A percentile compares a stretch with the other conserved stretches of the same genome.
Conservation (phyloP, 169 alveolate genomes). For the Blepharisma undulans region DNA sequence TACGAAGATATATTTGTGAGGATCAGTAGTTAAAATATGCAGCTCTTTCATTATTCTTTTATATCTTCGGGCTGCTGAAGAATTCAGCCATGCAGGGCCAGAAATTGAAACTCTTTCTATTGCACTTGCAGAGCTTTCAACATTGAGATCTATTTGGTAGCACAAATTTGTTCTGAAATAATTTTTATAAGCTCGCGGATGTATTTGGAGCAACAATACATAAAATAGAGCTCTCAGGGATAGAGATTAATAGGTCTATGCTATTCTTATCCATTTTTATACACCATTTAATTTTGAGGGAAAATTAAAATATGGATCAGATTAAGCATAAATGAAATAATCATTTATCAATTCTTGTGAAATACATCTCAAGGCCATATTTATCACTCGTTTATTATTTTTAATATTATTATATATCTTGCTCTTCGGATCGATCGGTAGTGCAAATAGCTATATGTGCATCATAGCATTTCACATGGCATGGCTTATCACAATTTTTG, state of each 20-base stretch:
- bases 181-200: neutral
- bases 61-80: too few species aligned
- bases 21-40: neutral
- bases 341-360: neutral
- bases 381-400: too few species aligned
- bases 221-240: neutral
- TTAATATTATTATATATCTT: too few species aligned
- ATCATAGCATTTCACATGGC: neutral
- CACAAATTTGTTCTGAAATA: neutral
- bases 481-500: neutral
- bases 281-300: neutral
- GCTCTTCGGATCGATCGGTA: neutral
- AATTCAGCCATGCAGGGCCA: too few species aligned
- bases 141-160: too few species aligned
- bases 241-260: neutral
- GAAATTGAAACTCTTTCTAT: too few species aligned
- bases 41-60: constrained; percentile 32
- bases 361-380: too few species aligned
- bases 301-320: neutral
- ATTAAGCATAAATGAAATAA: too few species aligned
- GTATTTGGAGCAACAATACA: neutral
- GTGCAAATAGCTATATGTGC: neutral
- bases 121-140: too few species aligned
- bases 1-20: neutral
- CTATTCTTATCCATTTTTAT: neutral